Base-by-base conservation (phyloP, 441 rosid genomes). In the Francoa sonchifolia region DNA sequence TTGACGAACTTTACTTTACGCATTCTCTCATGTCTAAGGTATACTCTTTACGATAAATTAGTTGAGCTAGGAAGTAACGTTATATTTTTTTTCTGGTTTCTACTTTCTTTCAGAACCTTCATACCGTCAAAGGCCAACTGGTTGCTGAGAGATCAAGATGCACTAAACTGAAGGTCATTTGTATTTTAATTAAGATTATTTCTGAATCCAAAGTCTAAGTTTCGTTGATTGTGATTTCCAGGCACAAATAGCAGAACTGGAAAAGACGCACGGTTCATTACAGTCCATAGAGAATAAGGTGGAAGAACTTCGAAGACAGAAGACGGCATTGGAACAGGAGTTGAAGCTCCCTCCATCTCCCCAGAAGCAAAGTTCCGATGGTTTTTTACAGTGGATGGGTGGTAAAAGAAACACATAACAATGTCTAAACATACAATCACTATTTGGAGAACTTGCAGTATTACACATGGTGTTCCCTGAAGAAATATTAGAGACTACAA, bases 61-160 rank as follows among this genome's bases (percentile, higher is more conserved):
- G 6, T 5, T 15, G 9, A 7, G 10, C 30, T 6, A 1, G 14
- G 6, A 4, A 33, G 6, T 15, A 15, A 14, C 11, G 17, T 33
- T 44, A 42, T 42, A 42, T 50, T 50, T 55, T 38, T 16, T 25
- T 36, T 4, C 20, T 53, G 43, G 41, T 33, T 23, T 41, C 19
- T 8, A 12, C 25, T 49, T 39, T 27, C 20, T 50, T 47, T 40
- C 55, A 56, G 61, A 55, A 56, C 36, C 50, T 56, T 16, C 44
- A 73, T 30, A 86, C 96, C 14, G 90, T 90, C 47, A 85, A 79
- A 61, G 85, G 90, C 61, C 96, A 86, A 65, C 74, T 82, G 30
- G 64, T 62, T 22, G 63, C 95, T 3, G 99, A 90, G 76, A 80
- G 94, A 65, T 90, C 96, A 59, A 78, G 99, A 82, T 90, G 95